A percentile compares a stretch with the other conserved stretches of the same genome.
Conservation (phyloP, 352 stramenopile genomes). For the Phytophthora colocasiae region DNA sequence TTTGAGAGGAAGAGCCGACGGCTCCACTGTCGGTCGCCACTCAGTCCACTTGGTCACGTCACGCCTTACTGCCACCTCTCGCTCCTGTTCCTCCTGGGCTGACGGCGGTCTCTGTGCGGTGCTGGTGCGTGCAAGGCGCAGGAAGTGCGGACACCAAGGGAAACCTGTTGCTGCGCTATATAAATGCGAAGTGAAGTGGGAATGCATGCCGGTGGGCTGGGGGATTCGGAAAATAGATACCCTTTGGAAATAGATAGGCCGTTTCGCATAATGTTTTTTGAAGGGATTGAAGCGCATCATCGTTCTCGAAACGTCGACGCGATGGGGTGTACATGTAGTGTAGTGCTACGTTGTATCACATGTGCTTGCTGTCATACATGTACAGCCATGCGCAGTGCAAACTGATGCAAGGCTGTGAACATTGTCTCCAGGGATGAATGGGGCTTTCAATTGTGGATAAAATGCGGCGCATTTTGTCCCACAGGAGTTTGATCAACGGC, state of each 20-base stretch:
- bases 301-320: conserved; percentile 20
- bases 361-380: too few species aligned
- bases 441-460: too few species aligned
- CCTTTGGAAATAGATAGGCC: conserved; percentile 22
- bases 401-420: too few species aligned
- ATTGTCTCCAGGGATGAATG: too few species aligned
- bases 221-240: not conserved
- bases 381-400: too few species aligned
- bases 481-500: too few species aligned
- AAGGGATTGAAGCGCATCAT: conserved; percentile 22
- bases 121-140: not conserved
- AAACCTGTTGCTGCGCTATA: conserved; percentile 23
- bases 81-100: conserved; percentile 1
- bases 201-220: conserved; percentile 15
- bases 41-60: not conserved
- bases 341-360: conserved; percentile 4
- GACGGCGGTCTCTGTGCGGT: not conserved
- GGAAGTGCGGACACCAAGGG: conserved; percentile 3
- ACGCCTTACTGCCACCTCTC: not conserved
- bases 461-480: too few species aligned
- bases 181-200: conserved; percentile 33
- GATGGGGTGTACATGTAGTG: not conserved
- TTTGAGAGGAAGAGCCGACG: conserved; percentile 6
- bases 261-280: conserved; percentile 11
- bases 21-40: conserved; percentile 7